These are phyloP conservation scores for grape (Vitis vinifera) DNA, from an alignment of 164 flowering plant species.

Conservation along the genomic window DNA sequence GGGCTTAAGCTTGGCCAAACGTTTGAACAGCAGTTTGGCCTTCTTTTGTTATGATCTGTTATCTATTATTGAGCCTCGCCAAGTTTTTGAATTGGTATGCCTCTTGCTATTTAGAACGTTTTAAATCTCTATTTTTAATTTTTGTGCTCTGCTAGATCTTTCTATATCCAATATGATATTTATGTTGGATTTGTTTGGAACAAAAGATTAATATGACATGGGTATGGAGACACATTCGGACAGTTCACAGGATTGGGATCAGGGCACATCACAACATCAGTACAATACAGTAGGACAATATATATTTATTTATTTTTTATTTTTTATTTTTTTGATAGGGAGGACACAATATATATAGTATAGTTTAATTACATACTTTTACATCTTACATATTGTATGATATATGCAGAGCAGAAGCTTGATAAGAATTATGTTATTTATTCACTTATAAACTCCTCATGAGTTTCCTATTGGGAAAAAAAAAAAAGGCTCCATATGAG, in stretches of 20 bases:
- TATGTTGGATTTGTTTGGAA: background rate
- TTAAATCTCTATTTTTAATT: background rate
- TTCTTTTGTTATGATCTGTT: conserved; percentile 97
- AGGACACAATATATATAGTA: no score
- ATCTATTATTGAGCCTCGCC: conserved; percentile 94
- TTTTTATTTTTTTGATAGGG: no score
- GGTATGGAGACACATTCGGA: background rate
- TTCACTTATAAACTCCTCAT: no score
- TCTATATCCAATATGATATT: background rate
- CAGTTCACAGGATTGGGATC: background rate
- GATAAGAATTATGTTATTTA: no score
- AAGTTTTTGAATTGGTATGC: conserved; percentile 95
- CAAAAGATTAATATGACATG: background rate
- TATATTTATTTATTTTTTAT: no score
- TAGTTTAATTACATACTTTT: no score
- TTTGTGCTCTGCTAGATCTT: background rate
- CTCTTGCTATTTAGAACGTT: conserved; percentile 2
- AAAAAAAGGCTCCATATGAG: no score
- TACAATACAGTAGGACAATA: no score
- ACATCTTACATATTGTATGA: no score
- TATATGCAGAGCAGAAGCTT: no score
- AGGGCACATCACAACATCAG: background rate
- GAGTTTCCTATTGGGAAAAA: no score
- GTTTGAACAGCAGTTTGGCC: conserved; percentile 93
- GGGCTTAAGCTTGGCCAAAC: conserved; percentile 93